Conservation (phyloP, 2,329 filamentous ascomycete genomes). For the Exophiala bonariae region DNA sequence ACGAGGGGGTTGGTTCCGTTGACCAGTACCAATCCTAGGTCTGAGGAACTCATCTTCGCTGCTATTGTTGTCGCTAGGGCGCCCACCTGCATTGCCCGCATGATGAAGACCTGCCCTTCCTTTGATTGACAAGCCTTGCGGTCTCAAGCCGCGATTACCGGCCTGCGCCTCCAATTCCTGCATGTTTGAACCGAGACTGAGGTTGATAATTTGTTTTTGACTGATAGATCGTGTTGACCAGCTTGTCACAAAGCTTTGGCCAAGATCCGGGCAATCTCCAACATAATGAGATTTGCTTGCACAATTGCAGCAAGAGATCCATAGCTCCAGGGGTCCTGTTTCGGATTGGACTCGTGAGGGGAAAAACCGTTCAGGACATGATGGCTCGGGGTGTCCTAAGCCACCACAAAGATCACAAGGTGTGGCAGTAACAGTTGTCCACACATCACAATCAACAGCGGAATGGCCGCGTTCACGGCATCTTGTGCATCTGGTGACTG, state of each 20-base stretch:
- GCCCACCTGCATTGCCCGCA: slow-evolving; percentile 9
- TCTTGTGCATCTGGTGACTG: slow-evolving; percentile 47
- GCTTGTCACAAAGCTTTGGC: slow-evolving; percentile 33
- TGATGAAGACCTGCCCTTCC: slow-evolving; percentile 37
- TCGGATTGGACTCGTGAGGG: slow-evolving; percentile 27
- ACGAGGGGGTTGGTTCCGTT: slow-evolving; percentile 2
- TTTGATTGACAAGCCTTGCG: slow-evolving; percentile 36
- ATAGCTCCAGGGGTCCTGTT: slow-evolving; percentile 37
- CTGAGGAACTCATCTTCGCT: slow-evolving; percentile 34
- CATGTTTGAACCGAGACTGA: slow-evolving; percentile 32
- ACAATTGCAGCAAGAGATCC: slow-evolving; percentile 46
- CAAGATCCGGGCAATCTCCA: slow-evolving; percentile 43
- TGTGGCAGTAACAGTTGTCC: slow-evolving; percentile 57
- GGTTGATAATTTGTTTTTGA: slow-evolving; percentile 39
- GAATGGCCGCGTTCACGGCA: slow-evolving; percentile 65
- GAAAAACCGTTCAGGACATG: slow-evolving; percentile 59
- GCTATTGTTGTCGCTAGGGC: slow-evolving; percentile 26
- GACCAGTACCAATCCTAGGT: slow-evolving; percentile 22
- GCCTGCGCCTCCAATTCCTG: slow-evolving; percentile 25
- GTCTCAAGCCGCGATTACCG: slow-evolving; percentile 23
- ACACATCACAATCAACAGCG: slow-evolving; percentile 54
- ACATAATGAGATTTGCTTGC: slow-evolving; percentile 44
- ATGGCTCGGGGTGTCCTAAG: slow-evolving; percentile 57
- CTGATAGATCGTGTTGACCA: slow-evolving; percentile 42
- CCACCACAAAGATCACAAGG: slow-evolving; percentile 63